A percentile compares a stretch with the other conserved stretches of the same genome.
Conservation (phyloP, 2,329 filamentous ascomycete species). For the Sarocladium brachiariae region DNA sequence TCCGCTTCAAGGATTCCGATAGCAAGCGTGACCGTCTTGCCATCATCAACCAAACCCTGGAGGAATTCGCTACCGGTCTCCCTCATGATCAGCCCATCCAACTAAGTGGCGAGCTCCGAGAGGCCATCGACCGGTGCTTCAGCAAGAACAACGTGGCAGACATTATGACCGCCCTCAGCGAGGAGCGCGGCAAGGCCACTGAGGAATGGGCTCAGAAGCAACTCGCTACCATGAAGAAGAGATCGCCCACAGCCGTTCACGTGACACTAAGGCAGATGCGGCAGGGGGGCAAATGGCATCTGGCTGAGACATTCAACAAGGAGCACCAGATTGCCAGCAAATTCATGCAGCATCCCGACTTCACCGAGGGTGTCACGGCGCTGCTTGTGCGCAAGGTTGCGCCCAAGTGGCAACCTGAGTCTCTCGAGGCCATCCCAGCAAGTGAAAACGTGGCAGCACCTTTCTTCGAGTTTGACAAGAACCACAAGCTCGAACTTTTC, state of each 20-base stretch:
- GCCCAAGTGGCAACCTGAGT: conserved; percentile 71
- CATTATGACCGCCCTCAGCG: conserved; percentile 63
- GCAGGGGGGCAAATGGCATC: conserved; percentile 67
- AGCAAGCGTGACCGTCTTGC: conserved; percentile 53
- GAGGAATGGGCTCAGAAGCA: conserved; percentile 75
- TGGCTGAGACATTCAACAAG: conserved; percentile 74
- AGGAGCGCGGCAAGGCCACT: conserved; percentile 44
- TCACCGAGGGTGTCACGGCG: conserved; percentile 83
- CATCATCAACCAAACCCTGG: conserved; percentile 79
- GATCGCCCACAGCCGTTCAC: conserved; percentile 80
- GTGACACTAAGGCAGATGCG: conserved; percentile 82
- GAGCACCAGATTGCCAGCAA: conserved; percentile 78
- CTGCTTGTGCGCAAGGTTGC: conserved; percentile 64
- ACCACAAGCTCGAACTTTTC: conserved; percentile 51
- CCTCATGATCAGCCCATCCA: conserved; percentile 65
- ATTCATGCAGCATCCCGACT: conserved; percentile 91
- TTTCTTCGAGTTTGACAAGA: conserved; percentile 58
- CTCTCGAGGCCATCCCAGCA: conserved; percentile 58
- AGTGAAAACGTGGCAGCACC: conserved; percentile 48
- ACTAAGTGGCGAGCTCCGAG: conserved; percentile 63
- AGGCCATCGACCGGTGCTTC: conserved; percentile 82
- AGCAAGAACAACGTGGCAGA: conserved; percentile 57
- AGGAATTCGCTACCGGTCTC: conserved; percentile 83
- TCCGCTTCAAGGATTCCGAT: conserved; percentile 78
- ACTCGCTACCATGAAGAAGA: conserved; percentile 62